Evolutionary conservation across 2,329 filamentous ascomycete genomes (phyloP).

Genomic region (Nannizziopsis arthrosporioides): DNA sequence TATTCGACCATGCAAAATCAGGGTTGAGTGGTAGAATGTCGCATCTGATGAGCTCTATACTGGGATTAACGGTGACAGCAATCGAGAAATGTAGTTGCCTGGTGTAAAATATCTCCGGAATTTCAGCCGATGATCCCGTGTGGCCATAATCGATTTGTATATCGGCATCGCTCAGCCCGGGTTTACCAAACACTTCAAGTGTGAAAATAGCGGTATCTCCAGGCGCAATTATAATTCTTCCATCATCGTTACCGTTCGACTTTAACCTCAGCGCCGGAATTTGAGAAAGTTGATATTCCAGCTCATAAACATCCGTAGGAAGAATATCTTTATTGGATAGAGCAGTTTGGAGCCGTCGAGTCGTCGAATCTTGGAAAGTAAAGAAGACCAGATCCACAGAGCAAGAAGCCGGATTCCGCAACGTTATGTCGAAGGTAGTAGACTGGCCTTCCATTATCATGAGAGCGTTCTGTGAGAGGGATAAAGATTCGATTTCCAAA

Average conservation of each 20-base stretch:
- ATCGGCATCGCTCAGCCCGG: conserved; percentile 64
- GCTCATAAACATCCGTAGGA: conserved; percentile 70
- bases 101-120: conserved; percentile 67
- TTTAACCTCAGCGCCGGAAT: conserved; percentile 54
- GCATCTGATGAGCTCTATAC: conserved; percentile 67
- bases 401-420: conserved; percentile 66
- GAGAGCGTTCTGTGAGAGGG: conserved; percentile 68
- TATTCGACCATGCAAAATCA: conserved; percentile 53
- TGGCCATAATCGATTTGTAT: conserved; percentile 80
- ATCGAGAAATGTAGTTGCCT: conserved; percentile 70
- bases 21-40: conserved; percentile 65
- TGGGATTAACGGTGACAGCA: conserved; percentile 82
- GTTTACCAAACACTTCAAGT: conserved; percentile 75
- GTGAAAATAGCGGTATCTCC: conserved; percentile 59
- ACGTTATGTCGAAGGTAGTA: conserved; percentile 61
- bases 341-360: conserved; percentile 61
- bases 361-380: conserved; percentile 81
- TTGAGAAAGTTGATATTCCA: conserved; percentile 66
- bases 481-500: conserved; percentile 61
- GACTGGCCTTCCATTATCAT: conserved; percentile 91
- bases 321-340: conserved; percentile 65
- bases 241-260: conserved; percentile 41
- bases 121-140: conserved; percentile 58
- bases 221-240: conserved; percentile 49
- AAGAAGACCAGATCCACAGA: conserved; percentile 75